Conservation (phyloP, 179 eudicot genomes). For the Spinacia oleracea region DNA sequence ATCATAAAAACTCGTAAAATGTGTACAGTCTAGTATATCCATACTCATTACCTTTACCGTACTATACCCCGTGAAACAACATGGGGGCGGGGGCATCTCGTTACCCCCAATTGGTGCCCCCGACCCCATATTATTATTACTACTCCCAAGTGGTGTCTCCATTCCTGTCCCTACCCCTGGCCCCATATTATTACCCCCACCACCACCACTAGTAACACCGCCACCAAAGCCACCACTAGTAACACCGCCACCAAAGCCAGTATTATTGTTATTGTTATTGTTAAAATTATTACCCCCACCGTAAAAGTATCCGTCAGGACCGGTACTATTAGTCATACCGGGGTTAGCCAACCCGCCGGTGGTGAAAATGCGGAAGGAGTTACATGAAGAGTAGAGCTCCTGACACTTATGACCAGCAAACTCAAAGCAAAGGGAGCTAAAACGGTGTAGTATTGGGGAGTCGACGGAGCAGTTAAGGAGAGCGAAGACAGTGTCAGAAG, state of each 20-base stretch:
- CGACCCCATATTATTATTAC: not conserved
- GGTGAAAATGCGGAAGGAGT: conserved; percentile 60
- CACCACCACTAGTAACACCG: not conserved
- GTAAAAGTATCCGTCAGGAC: conserved; percentile 27
- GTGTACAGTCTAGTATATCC: conserved; percentile 84
- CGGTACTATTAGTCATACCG: conserved; percentile 18
- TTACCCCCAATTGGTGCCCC: conserved; percentile 9
- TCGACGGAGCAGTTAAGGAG: conserved; percentile 85
- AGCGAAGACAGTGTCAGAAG: conserved; percentile 79
- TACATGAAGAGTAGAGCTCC: conserved; percentile 70
- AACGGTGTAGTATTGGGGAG: conserved; percentile 80
- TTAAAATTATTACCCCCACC: conserved; percentile 2
- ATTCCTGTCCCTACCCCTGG: not conserved
- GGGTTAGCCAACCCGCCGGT: conserved; percentile 39
- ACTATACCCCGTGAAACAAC: conserved; percentile 78
- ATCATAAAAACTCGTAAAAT: conserved; percentile 68
- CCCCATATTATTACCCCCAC: not conserved
- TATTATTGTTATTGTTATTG: not conserved
- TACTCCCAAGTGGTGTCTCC: not conserved
- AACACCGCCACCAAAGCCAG: not conserved
- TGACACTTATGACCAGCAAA: conserved; percentile 75
- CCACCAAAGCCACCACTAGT: not conserved
- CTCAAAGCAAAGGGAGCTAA: conserved; percentile 72
- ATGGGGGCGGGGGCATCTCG: conserved; percentile 39
- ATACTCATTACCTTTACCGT: conserved; percentile 84